Evolutionary conservation across 257 asterid genomes (phyloP).

Genomic region (Petunia secreta): DNA sequence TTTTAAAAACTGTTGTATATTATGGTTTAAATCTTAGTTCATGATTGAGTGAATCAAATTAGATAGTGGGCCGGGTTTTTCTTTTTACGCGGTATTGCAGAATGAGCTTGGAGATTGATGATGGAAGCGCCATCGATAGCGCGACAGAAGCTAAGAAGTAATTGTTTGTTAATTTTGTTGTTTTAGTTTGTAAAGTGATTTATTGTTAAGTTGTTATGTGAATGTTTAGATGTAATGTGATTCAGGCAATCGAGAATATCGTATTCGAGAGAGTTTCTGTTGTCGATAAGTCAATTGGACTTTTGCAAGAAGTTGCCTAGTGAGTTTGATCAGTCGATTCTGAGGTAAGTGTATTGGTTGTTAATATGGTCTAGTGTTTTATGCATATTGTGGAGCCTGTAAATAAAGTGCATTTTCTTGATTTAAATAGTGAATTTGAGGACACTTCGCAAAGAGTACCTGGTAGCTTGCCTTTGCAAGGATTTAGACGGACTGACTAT

Average conservation of each 20-base stretch:
- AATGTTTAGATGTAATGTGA: conserved; percentile 32
- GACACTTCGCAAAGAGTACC: conserved; percentile 54
- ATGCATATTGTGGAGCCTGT: neutral
- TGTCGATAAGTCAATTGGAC: conserved; percentile 68
- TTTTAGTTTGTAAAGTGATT: conserved; percentile 28
- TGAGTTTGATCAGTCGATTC: conserved; percentile 52
- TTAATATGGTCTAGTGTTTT: neutral
- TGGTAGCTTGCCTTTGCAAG: conserved; percentile 50
- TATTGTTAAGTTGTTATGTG: conserved; percentile 22
- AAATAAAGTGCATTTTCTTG: conserved; percentile 1
- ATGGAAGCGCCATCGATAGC: conserved; percentile 42
- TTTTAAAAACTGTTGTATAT: too few relatives aligned
- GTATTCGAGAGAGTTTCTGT: conserved; percentile 66
- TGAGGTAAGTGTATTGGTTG: conserved; percentile 45
- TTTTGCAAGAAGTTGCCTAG: conserved; percentile 73
- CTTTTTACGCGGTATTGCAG: conserved; percentile 23
- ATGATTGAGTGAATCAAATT: too few relatives aligned
- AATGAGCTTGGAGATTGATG: conserved; percentile 73
- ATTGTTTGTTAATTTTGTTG: conserved; percentile 29
- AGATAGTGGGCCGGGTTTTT: neutral
- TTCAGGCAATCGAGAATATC: conserved; percentile 59
- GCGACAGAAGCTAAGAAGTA: conserved; percentile 46
- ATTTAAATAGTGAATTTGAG: conserved; percentile 59
- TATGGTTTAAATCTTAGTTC: neutral
- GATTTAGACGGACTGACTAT: conserved; percentile 62